phyloP scores from a whole-genome alignment of 768 basidiomycete species.

The Auricularia cornea region DNA sequence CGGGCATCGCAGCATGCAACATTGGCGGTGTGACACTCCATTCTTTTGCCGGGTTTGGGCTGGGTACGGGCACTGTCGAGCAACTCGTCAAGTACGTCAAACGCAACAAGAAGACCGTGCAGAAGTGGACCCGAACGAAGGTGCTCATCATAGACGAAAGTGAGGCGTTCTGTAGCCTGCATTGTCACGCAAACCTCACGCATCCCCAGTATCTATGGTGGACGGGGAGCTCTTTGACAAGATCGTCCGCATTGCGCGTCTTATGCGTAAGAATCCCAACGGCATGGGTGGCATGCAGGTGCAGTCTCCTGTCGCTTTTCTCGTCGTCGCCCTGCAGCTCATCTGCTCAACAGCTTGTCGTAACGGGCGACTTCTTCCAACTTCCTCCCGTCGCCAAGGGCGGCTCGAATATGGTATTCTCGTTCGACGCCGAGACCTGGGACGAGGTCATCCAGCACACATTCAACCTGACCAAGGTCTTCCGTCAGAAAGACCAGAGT shows the following conservation, averaged over 20 bases:
- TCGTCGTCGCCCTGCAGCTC: neutral
- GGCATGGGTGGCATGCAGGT: slow-evolving; percentile 97
- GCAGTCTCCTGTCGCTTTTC: neutral
- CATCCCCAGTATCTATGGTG: slow-evolving; percentile 82
- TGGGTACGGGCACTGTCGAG: slow-evolving; percentile 60
- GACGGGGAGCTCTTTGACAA: slow-evolving; percentile 93
- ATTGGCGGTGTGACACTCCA: slow-evolving; percentile 95
- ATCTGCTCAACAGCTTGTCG: slow-evolving; percentile 49
- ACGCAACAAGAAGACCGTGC: slow-evolving; percentile 75
- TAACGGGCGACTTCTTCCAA: slow-evolving; percentile 98
- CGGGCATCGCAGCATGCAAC: slow-evolving; percentile 96
- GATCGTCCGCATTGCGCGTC: slow-evolving; percentile 59
- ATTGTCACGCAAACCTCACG: neutral
- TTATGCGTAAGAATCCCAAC: slow-evolving; percentile 47
- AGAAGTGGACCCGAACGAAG: slow-evolving; percentile 77
- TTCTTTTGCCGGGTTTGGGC: slow-evolving; percentile 89
- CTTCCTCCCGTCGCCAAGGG: slow-evolving; percentile 83
- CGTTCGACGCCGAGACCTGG: slow-evolving; percentile 87
- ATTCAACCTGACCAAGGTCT: slow-evolving; percentile 92
- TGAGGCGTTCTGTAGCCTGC: slow-evolving; percentile 13
- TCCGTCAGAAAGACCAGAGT: slow-evolving; percentile 90
- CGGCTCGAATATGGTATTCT: slow-evolving; percentile 60
- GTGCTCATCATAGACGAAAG: slow-evolving; percentile 49
- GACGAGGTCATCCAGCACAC: slow-evolving; percentile 61
- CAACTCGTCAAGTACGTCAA: slow-evolving; percentile 56